Evolutionary conservation across 2,329 filamentous ascomycete genomes (phyloP).

Genomic region (Colletotrichum sp.): DNA sequence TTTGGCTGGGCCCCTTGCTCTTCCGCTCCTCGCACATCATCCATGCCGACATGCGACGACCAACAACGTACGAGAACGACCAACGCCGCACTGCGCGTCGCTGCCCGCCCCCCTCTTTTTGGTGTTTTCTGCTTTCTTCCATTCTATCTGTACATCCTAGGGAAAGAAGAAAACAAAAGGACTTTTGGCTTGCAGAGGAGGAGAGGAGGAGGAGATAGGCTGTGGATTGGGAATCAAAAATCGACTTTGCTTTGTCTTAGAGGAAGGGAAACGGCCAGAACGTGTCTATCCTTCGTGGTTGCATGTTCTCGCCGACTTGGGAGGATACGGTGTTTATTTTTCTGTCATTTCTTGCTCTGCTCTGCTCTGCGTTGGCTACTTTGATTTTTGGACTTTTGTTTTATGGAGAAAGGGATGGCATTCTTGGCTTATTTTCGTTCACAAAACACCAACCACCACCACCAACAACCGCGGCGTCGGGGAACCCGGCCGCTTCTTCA

Average conservation of each 20-base stretch:
- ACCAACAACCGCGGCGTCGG: neutral
- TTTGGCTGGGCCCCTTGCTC: neutral
- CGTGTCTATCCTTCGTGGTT: neutral
- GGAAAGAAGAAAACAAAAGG: neutral
- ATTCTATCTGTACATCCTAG: slow-evolving; percentile 11
- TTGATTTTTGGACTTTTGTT: neutral
- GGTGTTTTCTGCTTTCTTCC: neutral
- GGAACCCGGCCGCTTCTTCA: neutral
- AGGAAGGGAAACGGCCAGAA: neutral
- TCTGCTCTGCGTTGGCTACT: neutral
- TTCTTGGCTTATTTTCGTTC: neutral
- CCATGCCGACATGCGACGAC: neutral
- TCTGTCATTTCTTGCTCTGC: neutral
- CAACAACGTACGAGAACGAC: neutral
- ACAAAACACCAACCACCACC: neutral
- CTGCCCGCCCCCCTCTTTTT: neutral
- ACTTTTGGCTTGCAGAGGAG: neutral
- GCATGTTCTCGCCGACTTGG: neutral
- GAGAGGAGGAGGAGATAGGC: neutral
- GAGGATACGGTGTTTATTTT: neutral
- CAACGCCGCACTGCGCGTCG: neutral
- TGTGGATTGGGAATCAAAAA: neutral
- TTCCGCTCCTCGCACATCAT: neutral
- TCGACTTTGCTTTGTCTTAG: neutral
- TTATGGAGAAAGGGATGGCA: neutral